Evolutionary conservation across 2,329 filamentous ascomycete genomes (phyloP), one percentile per base, ranked within the genome.

Genomic region (Pyrenophora seminiperda): DNA sequence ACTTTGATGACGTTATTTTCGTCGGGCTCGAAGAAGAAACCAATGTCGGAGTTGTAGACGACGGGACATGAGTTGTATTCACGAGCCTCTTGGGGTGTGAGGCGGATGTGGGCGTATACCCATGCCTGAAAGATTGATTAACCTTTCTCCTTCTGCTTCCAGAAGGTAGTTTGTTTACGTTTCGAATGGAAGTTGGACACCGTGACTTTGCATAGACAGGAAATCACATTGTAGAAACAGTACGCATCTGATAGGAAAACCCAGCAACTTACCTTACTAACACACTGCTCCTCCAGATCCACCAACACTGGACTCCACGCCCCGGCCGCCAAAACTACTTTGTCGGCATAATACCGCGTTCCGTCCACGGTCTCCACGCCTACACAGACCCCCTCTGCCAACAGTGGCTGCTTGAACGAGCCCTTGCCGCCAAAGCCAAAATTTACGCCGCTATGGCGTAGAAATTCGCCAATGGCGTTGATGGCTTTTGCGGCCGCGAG

Each of bases 41-140:
- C 78, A 40, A 76, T 59, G 20, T 71, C 74, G 0, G 76, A 76
- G 52, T 79, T 79, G 17, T 80, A 76, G 11, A 86, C 74, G 0
- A 86, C 83, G 0, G 84, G 84, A 18, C 81, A 75, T 15, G 76
- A 64, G 14, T 76, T 73, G 53, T 77, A 78, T 54, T 83, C 79
- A 11, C 73, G 63, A 0, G 70, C 73, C 59, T 83, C 81, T 5
- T 77, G 66, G 0, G 71, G 64, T 0, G 74, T 77, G 67, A 83
- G 77, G 29, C 74, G 70, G 38, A 83, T 79, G 52, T 83, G 80
- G 1, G 75, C 78, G 10, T 83, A 68, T 18, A 81, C 82, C 79
- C 80, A 83, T 3, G 80, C 80, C 13, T 66, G 13, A 1, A 10
- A 11, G 20, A 2, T 11, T 27, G 13, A n/a, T 49, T 29, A 50